A percentile compares a stretch with the other conserved stretches of the same genome.
Conservation (phyloP, 192 early-diverging fungal species). For the Allomyces macrogynus region DNA sequence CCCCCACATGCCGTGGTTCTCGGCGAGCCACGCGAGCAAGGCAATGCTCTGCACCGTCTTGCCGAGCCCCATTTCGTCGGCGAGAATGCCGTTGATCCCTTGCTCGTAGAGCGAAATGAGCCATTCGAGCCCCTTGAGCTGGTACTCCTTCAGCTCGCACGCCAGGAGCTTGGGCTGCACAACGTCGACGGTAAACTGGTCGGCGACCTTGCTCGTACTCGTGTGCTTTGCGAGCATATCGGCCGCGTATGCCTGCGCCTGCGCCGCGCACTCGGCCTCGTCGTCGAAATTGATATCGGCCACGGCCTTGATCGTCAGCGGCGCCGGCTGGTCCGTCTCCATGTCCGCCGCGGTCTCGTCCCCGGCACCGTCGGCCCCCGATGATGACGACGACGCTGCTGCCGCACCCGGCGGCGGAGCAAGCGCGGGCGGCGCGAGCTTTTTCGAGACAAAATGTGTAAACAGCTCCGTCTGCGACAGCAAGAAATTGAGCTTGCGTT, state of each 20-base stretch:
- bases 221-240: constrained; percentile 52
- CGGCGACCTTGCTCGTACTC: constrained; percentile 19
- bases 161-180: constrained; percentile 69
- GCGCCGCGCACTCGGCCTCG: constrained; percentile 51
- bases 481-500: constrained; percentile 76
- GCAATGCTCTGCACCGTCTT: constrained; percentile 85
- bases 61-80: constrained; percentile 28
- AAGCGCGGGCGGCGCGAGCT: constrained; percentile 17
- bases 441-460: constrained; percentile 75
- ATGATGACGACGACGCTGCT: not conserved
- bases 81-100: constrained; percentile 72
- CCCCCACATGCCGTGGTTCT: constrained; percentile 71
- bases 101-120: constrained; percentile 68
- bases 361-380: not conserved
- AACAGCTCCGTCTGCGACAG: constrained; percentile 83
- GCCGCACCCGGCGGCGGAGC: constrained; percentile 5
- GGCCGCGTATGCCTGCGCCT: constrained; percentile 52
- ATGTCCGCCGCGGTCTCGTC: not conserved
- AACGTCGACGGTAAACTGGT: constrained; percentile 56
- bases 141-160: constrained; percentile 63
- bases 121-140: constrained; percentile 71
- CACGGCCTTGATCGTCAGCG: constrained; percentile 10
- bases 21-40: constrained; percentile 68
- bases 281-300: constrained; percentile 58
- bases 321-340: not conserved